A percentile compares a stretch with the other conserved stretches of the same genome.
phyloP scores from a whole-genome alignment of 306 rosid species.

The Gastrolobium villosum region DNA sequence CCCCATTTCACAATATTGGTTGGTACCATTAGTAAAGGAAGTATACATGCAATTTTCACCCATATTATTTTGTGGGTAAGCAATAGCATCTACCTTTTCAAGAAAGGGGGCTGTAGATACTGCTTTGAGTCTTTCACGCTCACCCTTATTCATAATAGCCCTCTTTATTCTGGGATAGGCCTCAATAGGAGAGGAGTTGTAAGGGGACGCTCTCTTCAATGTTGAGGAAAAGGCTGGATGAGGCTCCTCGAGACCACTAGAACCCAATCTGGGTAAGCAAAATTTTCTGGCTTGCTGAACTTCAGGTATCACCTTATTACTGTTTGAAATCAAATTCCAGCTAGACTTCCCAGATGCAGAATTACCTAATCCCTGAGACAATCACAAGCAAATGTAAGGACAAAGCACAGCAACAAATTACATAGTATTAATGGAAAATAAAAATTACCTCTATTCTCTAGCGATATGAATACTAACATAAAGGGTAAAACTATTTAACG shows the following conservation, averaged over 20 bases:
- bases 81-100: conserved; percentile 84
- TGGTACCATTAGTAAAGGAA: conserved; percentile 62
- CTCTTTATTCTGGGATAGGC: conserved; percentile 66
- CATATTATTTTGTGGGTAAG: conserved; percentile 67
- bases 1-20: conserved; percentile 57
- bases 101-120: conserved; percentile 45
- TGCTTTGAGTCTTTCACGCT: conserved; percentile 42
- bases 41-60: conserved; percentile 68
- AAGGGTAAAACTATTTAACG: conserved; percentile 7
- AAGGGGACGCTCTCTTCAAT: conserved; percentile 66
- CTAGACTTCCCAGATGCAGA: conserved; percentile 44
- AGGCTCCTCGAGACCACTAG: conserved; percentile 57
- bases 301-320: conserved; percentile 40
- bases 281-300: conserved; percentile 47
- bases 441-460: background rate
- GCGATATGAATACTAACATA: conserved; percentile 1
- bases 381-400: conserved; percentile 44
- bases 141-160: conserved; percentile 55
- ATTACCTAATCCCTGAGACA: conserved; percentile 53
- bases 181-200: conserved; percentile 49
- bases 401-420: conserved; percentile 30
- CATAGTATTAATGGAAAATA: conserved; percentile 14
- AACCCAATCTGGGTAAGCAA: conserved; percentile 50
- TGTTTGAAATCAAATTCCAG: conserved; percentile 45
- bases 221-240: conserved; percentile 51